These are phyloP conservation scores for Cadophora malorum DNA, from an alignment of 2,329 filamentous ascomycete genomes.

Conservation along the genomic window DNA sequence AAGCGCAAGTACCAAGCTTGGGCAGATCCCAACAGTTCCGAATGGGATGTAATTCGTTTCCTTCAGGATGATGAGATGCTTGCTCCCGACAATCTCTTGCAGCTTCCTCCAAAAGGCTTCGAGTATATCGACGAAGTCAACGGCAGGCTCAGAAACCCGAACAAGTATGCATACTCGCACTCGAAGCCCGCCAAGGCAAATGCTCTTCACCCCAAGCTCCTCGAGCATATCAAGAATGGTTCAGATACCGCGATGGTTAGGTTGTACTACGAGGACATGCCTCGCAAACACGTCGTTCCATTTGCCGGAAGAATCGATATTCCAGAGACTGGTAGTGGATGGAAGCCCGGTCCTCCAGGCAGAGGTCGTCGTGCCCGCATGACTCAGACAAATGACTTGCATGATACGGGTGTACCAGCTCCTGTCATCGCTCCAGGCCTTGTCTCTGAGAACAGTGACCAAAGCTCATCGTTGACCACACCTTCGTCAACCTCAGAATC, in stretches of 20 bases:
- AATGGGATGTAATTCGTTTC: constrained; percentile 35
- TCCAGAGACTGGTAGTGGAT: constrained; percentile 19
- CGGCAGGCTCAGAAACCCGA: constrained; percentile 32
- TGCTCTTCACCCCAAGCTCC: constrained; percentile 38
- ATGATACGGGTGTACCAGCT: not conserved
- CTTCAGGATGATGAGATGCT: constrained; percentile 31
- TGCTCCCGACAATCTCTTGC: constrained; percentile 32
- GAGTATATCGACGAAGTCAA: constrained; percentile 29
- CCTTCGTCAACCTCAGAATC: not conserved
- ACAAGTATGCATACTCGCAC: constrained; percentile 24
- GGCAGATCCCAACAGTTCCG: constrained; percentile 33
- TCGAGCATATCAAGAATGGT: constrained; percentile 34
- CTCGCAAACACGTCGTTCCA: constrained; percentile 28
- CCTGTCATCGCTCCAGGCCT: not conserved
- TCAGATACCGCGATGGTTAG: constrained; percentile 29
- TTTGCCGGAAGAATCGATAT: constrained; percentile 36
- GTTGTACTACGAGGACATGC: constrained; percentile 35
- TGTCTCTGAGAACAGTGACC: constrained; percentile 1
- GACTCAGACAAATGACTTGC: not conserved
- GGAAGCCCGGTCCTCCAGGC: constrained; percentile 6
- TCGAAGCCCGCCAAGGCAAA: not conserved
- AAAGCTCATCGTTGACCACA: constrained; percentile 19
- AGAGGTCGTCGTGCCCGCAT: not conserved
- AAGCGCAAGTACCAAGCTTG: constrained; percentile 27
- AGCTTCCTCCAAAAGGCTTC: constrained; percentile 30